These are phyloP conservation scores for Lyophyllum semitale DNA, from an alignment of 768 basidiomycete genomes.

Conservation along the genomic window DNA sequence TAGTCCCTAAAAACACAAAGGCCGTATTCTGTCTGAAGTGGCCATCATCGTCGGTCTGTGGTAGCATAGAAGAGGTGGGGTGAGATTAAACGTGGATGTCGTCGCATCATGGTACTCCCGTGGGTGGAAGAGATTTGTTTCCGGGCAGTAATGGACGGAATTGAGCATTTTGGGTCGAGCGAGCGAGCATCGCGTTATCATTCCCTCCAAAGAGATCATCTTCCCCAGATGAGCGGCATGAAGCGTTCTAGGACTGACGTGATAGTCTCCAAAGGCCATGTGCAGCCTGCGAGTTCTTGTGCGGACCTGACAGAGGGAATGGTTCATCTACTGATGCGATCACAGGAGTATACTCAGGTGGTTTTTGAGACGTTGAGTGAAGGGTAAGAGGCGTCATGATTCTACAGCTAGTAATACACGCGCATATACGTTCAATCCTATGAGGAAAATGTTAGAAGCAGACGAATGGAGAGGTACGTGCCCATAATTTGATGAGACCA, in stretches of 20 bases:
- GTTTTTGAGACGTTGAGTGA: neutral
- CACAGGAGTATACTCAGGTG: neutral
- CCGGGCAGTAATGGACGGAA: slow-evolving; percentile 94
- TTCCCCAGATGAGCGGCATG: slow-evolving; percentile 87
- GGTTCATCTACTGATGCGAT: neutral
- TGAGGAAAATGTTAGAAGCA: slow-evolving; percentile 14
- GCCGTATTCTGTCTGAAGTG: slow-evolving; percentile 92
- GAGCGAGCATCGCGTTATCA: slow-evolving; percentile 96
- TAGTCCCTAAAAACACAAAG: slow-evolving; percentile 92
- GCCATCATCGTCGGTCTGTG: slow-evolving; percentile 91
- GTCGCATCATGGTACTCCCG: slow-evolving; percentile 94
- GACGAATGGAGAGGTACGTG: slow-evolving; percentile 37
- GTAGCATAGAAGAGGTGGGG: slow-evolving; percentile 84
- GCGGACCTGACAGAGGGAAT: neutral
- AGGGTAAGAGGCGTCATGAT: slow-evolving; percentile 2
- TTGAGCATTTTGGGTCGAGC: slow-evolving; percentile 98
- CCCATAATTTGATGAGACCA: slow-evolving; percentile 97
- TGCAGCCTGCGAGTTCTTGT: neutral
- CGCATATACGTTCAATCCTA: slow-evolving; percentile 39
- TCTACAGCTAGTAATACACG: slow-evolving; percentile 10
- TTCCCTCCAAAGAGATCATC: slow-evolving; percentile 97
- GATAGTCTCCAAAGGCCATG: slow-evolving; percentile 88
- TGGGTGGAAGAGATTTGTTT: slow-evolving; percentile 79
- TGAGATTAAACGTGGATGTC: slow-evolving; percentile 84
- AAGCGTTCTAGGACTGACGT: slow-evolving; percentile 92